Evolutionary conservation across 345 rosid genomes (phyloP), one percentile per base, ranked within the genome.

Genomic region (Corymbia maculata): DNA sequence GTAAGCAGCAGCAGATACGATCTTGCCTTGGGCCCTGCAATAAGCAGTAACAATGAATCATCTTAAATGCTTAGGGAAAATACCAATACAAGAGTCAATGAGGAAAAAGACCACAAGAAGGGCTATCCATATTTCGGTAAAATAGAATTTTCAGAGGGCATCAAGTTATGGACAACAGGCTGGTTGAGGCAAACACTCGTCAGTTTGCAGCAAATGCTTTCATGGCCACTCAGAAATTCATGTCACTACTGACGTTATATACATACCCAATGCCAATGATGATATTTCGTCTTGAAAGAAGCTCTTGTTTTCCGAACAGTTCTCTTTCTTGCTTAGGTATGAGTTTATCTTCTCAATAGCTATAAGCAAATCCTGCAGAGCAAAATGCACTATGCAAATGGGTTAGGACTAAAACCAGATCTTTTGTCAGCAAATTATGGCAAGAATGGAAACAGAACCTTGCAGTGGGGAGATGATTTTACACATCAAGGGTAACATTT

Each of bases 311-410:
- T 93, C 95, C 53, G 90, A 89, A 52, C 88, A 82, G 66, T 90
- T 89, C 66, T 89, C 92, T 92, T 93, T 95, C 90, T 88, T 86
- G 87, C 91, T 89, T 88, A 96, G 93, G 90, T 90, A 89, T 22
- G 90, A 88, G 91, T 95, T 96, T 86, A 95, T 93, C 92, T 95
- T 96, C 91, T 94, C 93, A 85, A 94, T 94, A 61, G 99, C 98
- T 85, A 89, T 88, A 49, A 93, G 89, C 91, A 97, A 89, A 91
- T 96, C 98, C 99, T 97, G 93, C 53, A 89, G 90, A 28, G 64
- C 86, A 87, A 50, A 75, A 90, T 75, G 49, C 82, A 75, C 49
- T 36, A 75, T 36, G 82, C 14, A 75, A 75, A 75, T 75, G 82
- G 82, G 49, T 75, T 19, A 75, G 82, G 82, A 36, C 49, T 19